Evolutionary conservation across 495 filamentous ascomycete species (phyloP), one percentile per base, ranked within the genome.

Genomic region (Paragyromitra xinjiangensis): DNA sequence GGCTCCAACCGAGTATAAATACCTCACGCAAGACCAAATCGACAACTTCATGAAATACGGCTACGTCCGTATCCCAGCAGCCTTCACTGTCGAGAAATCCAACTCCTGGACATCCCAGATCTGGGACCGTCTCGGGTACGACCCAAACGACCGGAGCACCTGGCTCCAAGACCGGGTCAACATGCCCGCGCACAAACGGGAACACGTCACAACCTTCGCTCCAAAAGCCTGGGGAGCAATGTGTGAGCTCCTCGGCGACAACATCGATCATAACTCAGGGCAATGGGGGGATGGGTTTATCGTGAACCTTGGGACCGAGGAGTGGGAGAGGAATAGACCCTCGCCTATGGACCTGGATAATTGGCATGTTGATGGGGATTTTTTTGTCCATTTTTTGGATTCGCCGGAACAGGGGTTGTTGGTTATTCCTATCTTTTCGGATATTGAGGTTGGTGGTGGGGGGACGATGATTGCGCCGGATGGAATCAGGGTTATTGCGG

Each of bases 361-460:
- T 7, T 94, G 91, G 91, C 92, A 94, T 82, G 90, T 92, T 26
- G 91, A 93, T 83, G 91, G 91, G 0, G 91, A 93, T 78, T 92
- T 92, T 83, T 92, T 93, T 83, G 86, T 91, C 14, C 91, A 93
- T 84, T 93, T 90, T 78, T 85, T 94, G 16, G 91, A 93, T 83
- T 91, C 88, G 58, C 88, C 89, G 0, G 91, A 93, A 83, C 91
- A 94, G 82, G 91, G 85, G 0, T 82, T 93, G 58, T 84, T 93
- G 0, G 89, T 93, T 19, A 92, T 90, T 59, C 91, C 91, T 3
- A 77, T 92, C 22, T 93, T 91, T 83, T 90, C 86, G 9, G 90
- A 93, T 79, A 90, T 93, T 69, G 81, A 83, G 34, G 80, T 87
- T 1, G 84, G 85, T 71, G 91, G 89, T 3, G 92, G 92, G 22